Base-by-base conservation (phyloP, 495 filamentous ascomycete genomes). In the Penicillium soppii region DNA sequence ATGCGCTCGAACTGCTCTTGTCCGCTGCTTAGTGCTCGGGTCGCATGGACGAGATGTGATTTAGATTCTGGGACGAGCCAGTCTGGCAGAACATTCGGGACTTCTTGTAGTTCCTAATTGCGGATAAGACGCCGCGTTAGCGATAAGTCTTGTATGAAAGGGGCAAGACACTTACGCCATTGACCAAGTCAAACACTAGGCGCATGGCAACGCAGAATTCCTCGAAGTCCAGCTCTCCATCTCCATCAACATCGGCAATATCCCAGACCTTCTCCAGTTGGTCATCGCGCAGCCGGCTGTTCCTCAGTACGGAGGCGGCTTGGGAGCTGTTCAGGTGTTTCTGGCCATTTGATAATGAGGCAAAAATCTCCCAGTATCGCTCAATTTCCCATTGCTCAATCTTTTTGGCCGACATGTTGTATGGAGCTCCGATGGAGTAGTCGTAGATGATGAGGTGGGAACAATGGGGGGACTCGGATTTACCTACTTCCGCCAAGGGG, bases 181-280 rank as follows among this genome's bases (percentile, higher is more conserved):
- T 98, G 27, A 97, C 86, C 41, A 97, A 64, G 69, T 98, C 94
- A 65, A 96, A 98, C 45, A 97, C 95, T 47, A 98, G 71, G 66
- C 94, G 80, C 95, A 98, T 97, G 20, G 94, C 94, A 39, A 98
- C 94, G 65, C 94, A 98, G 67, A 98, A 98, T 74, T 98, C 94
- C 71, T 97, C 94, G 74, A 98, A 98, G 73, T 98, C 94, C 26
- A 98, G 72, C 66, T 91, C 95, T 30, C 94, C 94, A 73, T 98
- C 94, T 56, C 87, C 89, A 67, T 98, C 94, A 43, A 98, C 90
- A 68, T 98, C 94, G 43, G 94, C 89, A 50, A 98, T 82, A 68
- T 98, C 94, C 94, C 94, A 98, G 56, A 98, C 89, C 65, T 87
- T 85, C 69, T 96, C 95, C 7, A 98, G 85, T 73, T 98, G 91